Evolutionary conservation across 2,329 filamentous ascomycete genomes (phyloP).

Genomic region (Simplicillium aogashimaense): DNA sequence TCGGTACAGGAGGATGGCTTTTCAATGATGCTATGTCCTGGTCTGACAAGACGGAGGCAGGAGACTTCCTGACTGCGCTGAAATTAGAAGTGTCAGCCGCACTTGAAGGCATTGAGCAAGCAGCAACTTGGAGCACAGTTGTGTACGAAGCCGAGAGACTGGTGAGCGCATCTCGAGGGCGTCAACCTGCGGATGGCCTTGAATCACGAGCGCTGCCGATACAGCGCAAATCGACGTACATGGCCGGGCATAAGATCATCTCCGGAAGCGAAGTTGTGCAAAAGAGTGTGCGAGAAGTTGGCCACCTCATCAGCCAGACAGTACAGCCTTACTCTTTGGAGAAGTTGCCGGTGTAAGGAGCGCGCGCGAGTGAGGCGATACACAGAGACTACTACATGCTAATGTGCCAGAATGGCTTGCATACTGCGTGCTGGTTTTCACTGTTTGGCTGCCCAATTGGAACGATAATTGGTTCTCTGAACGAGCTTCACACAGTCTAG

Average conservation of each 20-base stretch:
- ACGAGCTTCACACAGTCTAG: too few species aligned
- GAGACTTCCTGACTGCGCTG: slow-evolving; percentile 55
- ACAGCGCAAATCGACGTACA: background rate
- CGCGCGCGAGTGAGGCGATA: too few species aligned
- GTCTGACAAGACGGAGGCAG: slow-evolving; percentile 41
- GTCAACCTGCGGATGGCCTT: slow-evolving; percentile 23
- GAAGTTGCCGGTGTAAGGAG: slow-evolving; percentile 53
- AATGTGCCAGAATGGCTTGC: too few species aligned
- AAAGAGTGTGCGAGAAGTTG: slow-evolving; percentile 63
- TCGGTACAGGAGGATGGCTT: slow-evolving; percentile 67
- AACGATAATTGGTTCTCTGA: too few species aligned
- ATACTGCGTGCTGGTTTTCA: too few species aligned
- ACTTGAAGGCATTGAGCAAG: slow-evolving; percentile 63
- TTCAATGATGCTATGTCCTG: slow-evolving; percentile 45
- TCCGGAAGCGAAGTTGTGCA: slow-evolving; percentile 60
- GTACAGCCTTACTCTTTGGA: slow-evolving; percentile 79
- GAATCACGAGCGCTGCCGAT: slow-evolving; percentile 43
- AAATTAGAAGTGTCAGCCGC: slow-evolving; percentile 61
- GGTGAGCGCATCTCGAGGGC: slow-evolving; percentile 20
- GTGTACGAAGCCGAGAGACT: slow-evolving; percentile 54
- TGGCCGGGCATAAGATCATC: slow-evolving; percentile 46
- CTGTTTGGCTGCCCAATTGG: too few species aligned
- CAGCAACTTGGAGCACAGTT: slow-evolving; percentile 52
- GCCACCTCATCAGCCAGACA: slow-evolving; percentile 67
- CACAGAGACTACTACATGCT: too few species aligned